A percentile compares a stretch with the other conserved stretches of the same genome.
Conservation (phyloP, 2,329 filamentous ascomycete species). For the Helminthosporium solani region DNA sequence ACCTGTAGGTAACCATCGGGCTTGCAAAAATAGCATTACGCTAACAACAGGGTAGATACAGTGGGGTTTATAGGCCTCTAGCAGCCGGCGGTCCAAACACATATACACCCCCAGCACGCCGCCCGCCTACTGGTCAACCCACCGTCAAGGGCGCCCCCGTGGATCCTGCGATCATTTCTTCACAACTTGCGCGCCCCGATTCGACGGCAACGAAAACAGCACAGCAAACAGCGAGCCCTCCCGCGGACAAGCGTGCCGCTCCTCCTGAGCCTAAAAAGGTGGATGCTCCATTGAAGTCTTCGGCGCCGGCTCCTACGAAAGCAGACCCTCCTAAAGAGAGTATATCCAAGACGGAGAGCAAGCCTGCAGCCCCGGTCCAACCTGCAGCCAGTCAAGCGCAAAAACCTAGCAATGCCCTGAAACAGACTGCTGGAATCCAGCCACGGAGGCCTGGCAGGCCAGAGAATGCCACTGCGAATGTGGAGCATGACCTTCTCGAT, state of each 20-base stretch:
- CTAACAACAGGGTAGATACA: constrained; percentile 63
- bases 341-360: constrained; percentile 19
- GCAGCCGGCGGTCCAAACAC: constrained; percentile 62
- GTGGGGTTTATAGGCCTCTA: constrained; percentile 82
- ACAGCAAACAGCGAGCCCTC: constrained; percentile 24
- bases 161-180: constrained; percentile 87
- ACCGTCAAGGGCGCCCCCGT: constrained; percentile 75
- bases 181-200: constrained; percentile 64
- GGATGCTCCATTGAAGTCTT: constrained; percentile 11
- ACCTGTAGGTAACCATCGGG: constrained; percentile 63
- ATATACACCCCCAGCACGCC: constrained; percentile 87
- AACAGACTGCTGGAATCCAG: constrained; percentile 28
- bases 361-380: constrained; percentile 21
- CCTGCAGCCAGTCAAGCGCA: constrained; percentile 23
- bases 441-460: constrained; percentile 42
- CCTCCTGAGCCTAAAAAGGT: constrained; percentile 21
- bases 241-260: constrained; percentile 19
- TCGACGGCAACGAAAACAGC: constrained; percentile 27
- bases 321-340: constrained; percentile 19
- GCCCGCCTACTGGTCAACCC: constrained; percentile 72
- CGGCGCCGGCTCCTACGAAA: constrained; percentile 11
- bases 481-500: constrained; percentile 61
- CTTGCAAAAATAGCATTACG: not conserved
- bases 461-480: constrained; percentile 60
- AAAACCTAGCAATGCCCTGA: constrained; percentile 32